A percentile compares a stretch with the other conserved stretches of the same genome.
phyloP scores from a whole-genome alignment of 2,329 filamentous ascomycete species.

The Leptosphaerulina australis region DNA sequence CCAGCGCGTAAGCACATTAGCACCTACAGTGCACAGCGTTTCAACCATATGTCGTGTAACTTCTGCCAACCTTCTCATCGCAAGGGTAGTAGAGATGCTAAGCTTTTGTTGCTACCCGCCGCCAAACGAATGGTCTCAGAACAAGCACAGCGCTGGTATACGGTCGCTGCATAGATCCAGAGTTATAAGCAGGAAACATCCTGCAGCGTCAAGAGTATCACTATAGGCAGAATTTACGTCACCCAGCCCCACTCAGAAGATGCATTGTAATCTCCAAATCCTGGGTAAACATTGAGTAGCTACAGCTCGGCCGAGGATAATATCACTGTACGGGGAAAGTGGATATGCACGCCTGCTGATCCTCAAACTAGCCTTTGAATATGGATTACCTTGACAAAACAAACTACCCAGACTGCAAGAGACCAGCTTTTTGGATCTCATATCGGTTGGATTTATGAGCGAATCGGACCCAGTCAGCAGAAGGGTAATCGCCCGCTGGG shows the following conservation, averaged over 20 bases:
- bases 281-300: not conserved
- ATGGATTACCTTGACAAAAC: not conserved
- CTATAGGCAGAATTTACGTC: not conserved
- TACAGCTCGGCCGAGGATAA: slow-evolving; percentile 4
- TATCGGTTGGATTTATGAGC: not conserved
- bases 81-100: too few species aligned
- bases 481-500: too few species aligned
- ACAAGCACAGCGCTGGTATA: too few species aligned
- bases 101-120: too few species aligned
- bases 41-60: too few species aligned
- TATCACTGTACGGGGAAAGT: not conserved
- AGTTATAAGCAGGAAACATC: not conserved
- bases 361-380: not conserved
- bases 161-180: not conserved
- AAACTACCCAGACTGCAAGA: not conserved
- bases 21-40: too few species aligned
- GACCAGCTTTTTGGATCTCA: not conserved
- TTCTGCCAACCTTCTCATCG: too few species aligned
- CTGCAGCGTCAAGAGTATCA: not conserved
- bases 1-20: too few species aligned
- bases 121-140: too few species aligned
- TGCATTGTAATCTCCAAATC: not conserved
- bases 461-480: too few species aligned
- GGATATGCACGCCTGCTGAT: slow-evolving; percentile 8
- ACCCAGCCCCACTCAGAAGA: not conserved